A percentile compares a stretch with the other conserved stretches of the same genome.
Evolutionary conservation across 2,329 filamentous ascomycete species (phyloP).

Genomic region (Sporothrix brunneoviolacea): DNA sequence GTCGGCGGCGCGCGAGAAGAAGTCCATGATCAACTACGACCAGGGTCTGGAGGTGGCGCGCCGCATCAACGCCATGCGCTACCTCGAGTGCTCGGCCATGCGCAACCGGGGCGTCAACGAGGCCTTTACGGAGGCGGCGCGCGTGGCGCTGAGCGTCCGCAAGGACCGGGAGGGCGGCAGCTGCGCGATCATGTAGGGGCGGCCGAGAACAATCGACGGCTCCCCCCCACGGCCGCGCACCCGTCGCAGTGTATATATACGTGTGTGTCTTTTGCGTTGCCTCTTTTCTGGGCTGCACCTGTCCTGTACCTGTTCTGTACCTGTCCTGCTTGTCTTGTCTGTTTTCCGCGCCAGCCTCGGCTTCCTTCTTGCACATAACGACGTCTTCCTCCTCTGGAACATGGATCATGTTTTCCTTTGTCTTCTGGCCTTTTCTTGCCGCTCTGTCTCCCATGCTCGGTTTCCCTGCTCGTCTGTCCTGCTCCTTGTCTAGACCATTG

Average conservation of each 20-base stretch:
- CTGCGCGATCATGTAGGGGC: slow-evolving; percentile 50
- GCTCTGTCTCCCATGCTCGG: neutral
- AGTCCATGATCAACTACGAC: slow-evolving; percentile 79
- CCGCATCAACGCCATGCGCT: slow-evolving; percentile 85
- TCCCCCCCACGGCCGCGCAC: too few species aligned
- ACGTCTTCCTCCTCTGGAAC: slow-evolving; percentile 1
- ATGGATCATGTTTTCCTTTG: slow-evolving; percentile 2
- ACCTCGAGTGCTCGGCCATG: slow-evolving; percentile 97
- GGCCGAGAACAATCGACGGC: too few species aligned
- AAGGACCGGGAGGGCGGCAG: slow-evolving; percentile 57
- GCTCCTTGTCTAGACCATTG: too few species aligned
- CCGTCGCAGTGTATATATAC: neutral
- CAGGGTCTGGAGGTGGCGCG: slow-evolving; percentile 86
- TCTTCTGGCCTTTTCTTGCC: neutral
- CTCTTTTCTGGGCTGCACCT: too few species aligned
- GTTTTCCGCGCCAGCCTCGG: neutral
- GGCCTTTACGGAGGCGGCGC: slow-evolving; percentile 94
- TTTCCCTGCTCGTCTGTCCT: neutral
- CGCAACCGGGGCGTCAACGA: slow-evolving; percentile 97
- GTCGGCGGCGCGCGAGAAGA: slow-evolving; percentile 45
- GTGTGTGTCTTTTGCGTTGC: too few species aligned
- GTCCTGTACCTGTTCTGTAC: neutral
- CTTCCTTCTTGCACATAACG: slow-evolving; percentile 5
- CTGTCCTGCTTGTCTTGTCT: neutral
- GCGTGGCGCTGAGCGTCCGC: slow-evolving; percentile 75